These are phyloP conservation scores for Bacidia gigantensis DNA, from an alignment of 495 filamentous ascomycete species.

Conservation along the genomic window DNA sequence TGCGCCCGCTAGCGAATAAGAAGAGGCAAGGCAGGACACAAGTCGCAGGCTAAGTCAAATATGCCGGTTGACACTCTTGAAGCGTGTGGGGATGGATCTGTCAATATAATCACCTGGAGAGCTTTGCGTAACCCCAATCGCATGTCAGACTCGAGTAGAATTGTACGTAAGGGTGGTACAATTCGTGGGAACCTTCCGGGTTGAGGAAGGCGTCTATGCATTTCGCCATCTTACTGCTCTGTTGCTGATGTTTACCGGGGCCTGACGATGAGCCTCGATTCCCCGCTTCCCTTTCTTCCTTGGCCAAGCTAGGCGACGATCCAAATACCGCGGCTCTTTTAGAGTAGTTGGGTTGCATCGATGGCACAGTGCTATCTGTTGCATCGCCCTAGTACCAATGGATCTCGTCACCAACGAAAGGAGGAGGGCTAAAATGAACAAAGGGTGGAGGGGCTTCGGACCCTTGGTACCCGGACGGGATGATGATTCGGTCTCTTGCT, in stretches of 20 bases:
- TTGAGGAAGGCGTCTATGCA: background rate
- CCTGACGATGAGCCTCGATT: background rate
- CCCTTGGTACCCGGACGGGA: background rate
- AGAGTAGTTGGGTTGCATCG: background rate
- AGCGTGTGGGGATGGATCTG: too few species aligned
- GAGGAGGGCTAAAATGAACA: too few species aligned
- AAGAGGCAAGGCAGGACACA: background rate
- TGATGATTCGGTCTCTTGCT: background rate
- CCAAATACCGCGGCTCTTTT: background rate
- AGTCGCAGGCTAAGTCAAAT: background rate
- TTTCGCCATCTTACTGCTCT: background rate
- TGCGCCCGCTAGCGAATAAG: background rate
- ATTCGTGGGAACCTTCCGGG: background rate
- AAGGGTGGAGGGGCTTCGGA: background rate
- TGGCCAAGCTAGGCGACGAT: background rate
- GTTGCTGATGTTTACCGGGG: background rate
- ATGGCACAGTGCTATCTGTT: background rate
- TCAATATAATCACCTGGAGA: background rate
- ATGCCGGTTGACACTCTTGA: too few species aligned
- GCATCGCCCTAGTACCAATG: too few species aligned
- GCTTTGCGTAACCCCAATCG: background rate
- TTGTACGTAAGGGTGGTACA: background rate
- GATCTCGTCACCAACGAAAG: too few species aligned
- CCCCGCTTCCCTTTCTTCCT: background rate
- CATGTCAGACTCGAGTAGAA: background rate